Conservation (phyloP, 2,329 filamentous ascomycete genomes). For the Hansfordia pulvinata region DNA sequence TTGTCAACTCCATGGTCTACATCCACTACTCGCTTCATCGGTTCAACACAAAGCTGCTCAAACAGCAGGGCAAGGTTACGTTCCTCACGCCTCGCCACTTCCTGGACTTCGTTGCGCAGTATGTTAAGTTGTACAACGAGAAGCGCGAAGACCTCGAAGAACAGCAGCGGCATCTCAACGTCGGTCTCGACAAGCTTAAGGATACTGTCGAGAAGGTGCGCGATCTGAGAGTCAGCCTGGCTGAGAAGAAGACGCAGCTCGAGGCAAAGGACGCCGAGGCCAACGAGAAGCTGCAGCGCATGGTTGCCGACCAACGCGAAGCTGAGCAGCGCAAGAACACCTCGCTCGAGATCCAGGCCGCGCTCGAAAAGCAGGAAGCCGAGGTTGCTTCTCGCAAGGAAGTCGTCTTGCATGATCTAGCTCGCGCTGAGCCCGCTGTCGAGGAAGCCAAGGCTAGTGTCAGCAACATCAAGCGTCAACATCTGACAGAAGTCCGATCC, state of each 20-base stretch:
- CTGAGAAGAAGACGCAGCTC: slow-evolving; percentile 86
- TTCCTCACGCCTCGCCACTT: slow-evolving; percentile 95
- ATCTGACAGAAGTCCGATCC: slow-evolving; percentile 91
- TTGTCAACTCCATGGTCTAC: slow-evolving; percentile 98
- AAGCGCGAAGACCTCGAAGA: slow-evolving; percentile 98
- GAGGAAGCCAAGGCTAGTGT: slow-evolving; percentile 89
- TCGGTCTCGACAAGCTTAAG: slow-evolving; percentile 90
- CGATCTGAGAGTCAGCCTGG: slow-evolving; percentile 78
- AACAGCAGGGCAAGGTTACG: slow-evolving; percentile 84
- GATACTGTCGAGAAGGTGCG: slow-evolving; percentile 97
- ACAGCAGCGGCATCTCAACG: slow-evolving; percentile 94
- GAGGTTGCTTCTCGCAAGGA: slow-evolving; percentile 74
- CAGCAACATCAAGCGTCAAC: slow-evolving; percentile 95
- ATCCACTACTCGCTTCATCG: slow-evolving; percentile 89
- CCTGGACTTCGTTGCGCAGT: slow-evolving; percentile 94
- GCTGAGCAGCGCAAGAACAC: slow-evolving; percentile 82
- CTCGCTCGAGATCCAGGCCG: slow-evolving; percentile 77
- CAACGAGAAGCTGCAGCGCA: slow-evolving; percentile 91
- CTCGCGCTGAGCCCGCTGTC: slow-evolving; percentile 84
- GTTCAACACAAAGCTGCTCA: slow-evolving; percentile 78
- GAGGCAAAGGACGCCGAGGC: slow-evolving; percentile 91
- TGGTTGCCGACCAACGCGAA: slow-evolving; percentile 92
- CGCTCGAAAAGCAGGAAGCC: slow-evolving; percentile 77
- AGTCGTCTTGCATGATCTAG: slow-evolving; percentile 77
- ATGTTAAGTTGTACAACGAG: slow-evolving; percentile 93